Evolutionary conservation across 2,329 filamentous ascomycete genomes (phyloP), one percentile per base, ranked within the genome.

Genomic region (Claviceps quebecensis): DNA sequence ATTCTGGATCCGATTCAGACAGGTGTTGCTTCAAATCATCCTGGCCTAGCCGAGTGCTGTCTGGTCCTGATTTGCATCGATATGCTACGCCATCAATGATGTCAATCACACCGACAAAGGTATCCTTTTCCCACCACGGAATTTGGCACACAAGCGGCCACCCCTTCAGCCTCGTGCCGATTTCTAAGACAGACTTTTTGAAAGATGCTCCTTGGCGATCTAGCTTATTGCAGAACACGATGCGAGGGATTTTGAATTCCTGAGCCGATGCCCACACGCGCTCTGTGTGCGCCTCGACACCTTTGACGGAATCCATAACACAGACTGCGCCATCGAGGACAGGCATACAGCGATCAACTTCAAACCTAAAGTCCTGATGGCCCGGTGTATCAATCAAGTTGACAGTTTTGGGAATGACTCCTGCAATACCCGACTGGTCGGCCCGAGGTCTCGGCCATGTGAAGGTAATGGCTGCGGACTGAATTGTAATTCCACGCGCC

Each of bases 371-470:
- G 65, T 98, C 93, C 22, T 94, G 90, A 63, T 98, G 93, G 1
- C 93, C 93, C 2, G 93, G 93, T 0, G 93, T 97, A 65, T 98
- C 93, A 54, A 98, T 97, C 2, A 95, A 72, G 63, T 95, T 95
- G 65, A 95, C 83, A 5, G 82, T 86, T 63, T 91, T 79, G 67
- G 70, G 70, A 48, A 62, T n/a, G 37, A 9, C 5, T n/a, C n/a
- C 37, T 29, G 13, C 59, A 52, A 61, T 63, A 56, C 66, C 68
- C 0, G 64, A 68, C n/a, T 60, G 63, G 26, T 66, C 66, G 51
- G 70, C 61, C 37, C 71, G 64, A 40, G 71, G 64, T 7, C 81
- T 83, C 5, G 93, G 93, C 93, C 93, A 98, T 56, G 85, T 77
- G 65, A 97, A 95, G 1, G 89, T 95, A 57, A 97, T 94, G 46